phyloP scores from a whole-genome alignment of 495 filamentous ascomycete species.

The Thozetella sp. region DNA sequence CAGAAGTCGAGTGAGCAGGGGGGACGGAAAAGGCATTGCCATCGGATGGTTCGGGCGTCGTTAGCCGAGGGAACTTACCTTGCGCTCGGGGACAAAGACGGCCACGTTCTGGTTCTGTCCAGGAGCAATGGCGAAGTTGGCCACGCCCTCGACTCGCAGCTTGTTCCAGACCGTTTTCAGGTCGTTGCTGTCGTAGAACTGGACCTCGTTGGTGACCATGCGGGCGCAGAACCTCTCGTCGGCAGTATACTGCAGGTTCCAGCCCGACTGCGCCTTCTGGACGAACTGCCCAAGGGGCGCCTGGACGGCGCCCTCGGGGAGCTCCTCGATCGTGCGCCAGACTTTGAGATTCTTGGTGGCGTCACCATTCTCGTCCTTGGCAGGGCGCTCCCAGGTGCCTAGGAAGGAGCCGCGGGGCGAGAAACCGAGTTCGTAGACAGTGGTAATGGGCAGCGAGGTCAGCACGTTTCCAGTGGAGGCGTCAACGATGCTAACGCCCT shows the following conservation, averaged over 20 bases:
- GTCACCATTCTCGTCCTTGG: constrained; percentile 90
- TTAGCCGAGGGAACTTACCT: constrained; percentile 54
- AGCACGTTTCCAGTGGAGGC: constrained; percentile 77
- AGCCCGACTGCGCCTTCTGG: constrained; percentile 92
- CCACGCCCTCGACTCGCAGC: constrained; percentile 86
- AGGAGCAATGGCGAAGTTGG: constrained; percentile 87
- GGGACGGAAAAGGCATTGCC: no score
- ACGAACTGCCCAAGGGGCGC: constrained; percentile 85
- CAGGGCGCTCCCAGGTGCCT: constrained; percentile 94
- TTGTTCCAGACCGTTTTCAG: constrained; percentile 91
- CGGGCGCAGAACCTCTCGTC: constrained; percentile 94
- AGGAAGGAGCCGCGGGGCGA: constrained; percentile 89
- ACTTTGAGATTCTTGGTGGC: constrained; percentile 96
- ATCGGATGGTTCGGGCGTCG: neutral
- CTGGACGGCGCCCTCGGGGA: constrained; percentile 57
- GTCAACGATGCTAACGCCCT: constrained; percentile 83
- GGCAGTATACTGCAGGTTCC: constrained; percentile 95
- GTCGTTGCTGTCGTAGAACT: constrained; percentile 90
- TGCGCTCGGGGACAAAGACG: constrained; percentile 92
- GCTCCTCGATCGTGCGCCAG: constrained; percentile 75
- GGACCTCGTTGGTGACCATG: constrained; percentile 92
- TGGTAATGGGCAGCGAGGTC: constrained; percentile 71
- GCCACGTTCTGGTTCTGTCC: constrained; percentile 88
- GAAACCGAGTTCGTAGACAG: constrained; percentile 93
- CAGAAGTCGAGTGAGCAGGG: constrained; percentile 10